These are phyloP conservation scores for Candida arabinofermentans DNA, from an alignment of 805 yeast species.

Conservation along the genomic window DNA sequence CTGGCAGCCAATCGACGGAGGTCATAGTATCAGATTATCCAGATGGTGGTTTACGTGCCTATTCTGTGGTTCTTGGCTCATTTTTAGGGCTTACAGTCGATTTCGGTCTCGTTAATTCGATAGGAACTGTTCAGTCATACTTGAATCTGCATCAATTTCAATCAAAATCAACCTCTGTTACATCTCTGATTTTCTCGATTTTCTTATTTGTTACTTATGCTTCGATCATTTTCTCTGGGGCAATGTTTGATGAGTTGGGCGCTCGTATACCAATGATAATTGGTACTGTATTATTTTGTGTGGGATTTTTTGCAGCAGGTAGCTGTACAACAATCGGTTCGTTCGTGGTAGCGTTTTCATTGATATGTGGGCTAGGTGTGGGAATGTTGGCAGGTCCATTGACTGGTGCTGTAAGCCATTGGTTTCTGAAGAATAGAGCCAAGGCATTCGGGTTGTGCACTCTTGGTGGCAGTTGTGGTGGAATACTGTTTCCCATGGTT, in stretches of 20 bases:
- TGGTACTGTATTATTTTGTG: conserved; percentile 31
- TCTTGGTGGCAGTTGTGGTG: conserved; percentile 50
- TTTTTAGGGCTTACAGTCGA: conserved; percentile 51
- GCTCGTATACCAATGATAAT: conserved; percentile 32
- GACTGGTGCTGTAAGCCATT: conserved; percentile 54
- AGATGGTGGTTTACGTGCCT: conserved; percentile 51
- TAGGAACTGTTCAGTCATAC: conserved; percentile 60
- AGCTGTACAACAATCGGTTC: conserved; percentile 38
- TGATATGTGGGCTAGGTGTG: conserved; percentile 38
- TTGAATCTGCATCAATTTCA: conserved; percentile 48
- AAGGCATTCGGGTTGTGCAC: conserved; percentile 55
- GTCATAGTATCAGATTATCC: no score
- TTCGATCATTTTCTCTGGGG: conserved; percentile 36
- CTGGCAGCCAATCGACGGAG: no score
- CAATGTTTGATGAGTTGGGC: conserved; percentile 40
- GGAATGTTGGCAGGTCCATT: conserved; percentile 51
- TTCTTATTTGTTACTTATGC: conserved; percentile 44
- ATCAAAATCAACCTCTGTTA: conserved; percentile 38
- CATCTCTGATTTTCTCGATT: conserved; percentile 64
- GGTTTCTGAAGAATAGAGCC: conserved; percentile 52
- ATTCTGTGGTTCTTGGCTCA: conserved; percentile 41
- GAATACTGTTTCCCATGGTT: conserved; percentile 46
- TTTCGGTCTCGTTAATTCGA: conserved; percentile 57
- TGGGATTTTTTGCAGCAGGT: conserved; percentile 38
- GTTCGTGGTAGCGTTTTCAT: conserved; percentile 44